Base-by-base conservation (phyloP, 768 basidiomycete genomes). In the Tulasnella sp. region DNA sequence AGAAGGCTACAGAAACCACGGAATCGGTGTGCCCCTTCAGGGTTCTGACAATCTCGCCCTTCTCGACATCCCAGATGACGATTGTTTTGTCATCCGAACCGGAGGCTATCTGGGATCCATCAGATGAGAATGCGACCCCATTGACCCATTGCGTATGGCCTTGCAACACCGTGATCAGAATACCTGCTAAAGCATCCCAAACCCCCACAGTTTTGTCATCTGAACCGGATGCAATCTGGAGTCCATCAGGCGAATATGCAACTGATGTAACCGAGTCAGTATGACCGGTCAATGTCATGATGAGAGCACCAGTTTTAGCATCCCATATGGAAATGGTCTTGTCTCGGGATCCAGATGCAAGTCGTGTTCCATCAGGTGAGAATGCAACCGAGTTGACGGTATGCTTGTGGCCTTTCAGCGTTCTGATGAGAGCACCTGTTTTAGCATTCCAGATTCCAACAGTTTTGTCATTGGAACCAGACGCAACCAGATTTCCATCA, bases 211-310 rank as follows among this genome's bases (percentile, higher is more conserved):
- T 52, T 9, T 27, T 10, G 27, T 52, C 49, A 52, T 19, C 13
- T 10, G 49, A 52, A 25, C 12, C 49, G 10, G 49, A 52, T 10
- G 49, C 49, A 37, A 52, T 12, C 8, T 12, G 12, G 12, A 10
- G 10, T 27, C 47, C 47, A 31, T 52, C 28, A 20, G 49, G 49
- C 8, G 49, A 52, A 31, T 12, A 52, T 52, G 49, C 47, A 7
- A 52, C 49, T 25, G 49, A 52, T 7, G 10, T 51, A n/a, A 51
- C 49, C 19, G 8, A 8, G 10, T 24, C 7, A 25, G 51, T 51
- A 31, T 52, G 49, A 25, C 49, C 45, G 9, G 48, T 9, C 43
- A 52, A 16, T 10, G n/a, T n/a, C n/a, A n/a, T n/a, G n/a, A n/a
- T n/a, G n/a, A n/a, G n/a, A n/a, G n/a, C 42, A 31, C 42, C 42